phyloP scores from a whole-genome alignment of 2,329 filamentous ascomycete species.

The Paecilomyces variotii region DNA sequence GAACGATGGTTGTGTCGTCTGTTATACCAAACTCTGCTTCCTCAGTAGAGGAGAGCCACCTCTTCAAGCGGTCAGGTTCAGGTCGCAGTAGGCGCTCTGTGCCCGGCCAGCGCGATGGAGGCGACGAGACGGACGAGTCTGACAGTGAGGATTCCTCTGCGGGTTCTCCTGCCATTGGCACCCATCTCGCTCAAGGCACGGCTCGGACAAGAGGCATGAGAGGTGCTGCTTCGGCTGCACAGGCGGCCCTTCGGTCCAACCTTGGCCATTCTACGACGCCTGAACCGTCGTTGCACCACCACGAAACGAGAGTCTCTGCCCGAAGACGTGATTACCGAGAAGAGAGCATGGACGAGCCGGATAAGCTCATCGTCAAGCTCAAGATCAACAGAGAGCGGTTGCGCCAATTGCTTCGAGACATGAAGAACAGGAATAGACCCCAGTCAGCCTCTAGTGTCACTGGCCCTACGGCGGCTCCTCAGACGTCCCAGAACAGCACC shows the following conservation, averaged over 20 bases:
- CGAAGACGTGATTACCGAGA: slow-evolving; percentile 63
- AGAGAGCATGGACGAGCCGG: slow-evolving; percentile 65
- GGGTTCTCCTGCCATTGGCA: slow-evolving; percentile 74
- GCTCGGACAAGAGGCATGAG: slow-evolving; percentile 82
- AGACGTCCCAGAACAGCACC: slow-evolving; percentile 38
- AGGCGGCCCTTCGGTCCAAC: slow-evolving; percentile 71
- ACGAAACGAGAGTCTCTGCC: slow-evolving; percentile 63
- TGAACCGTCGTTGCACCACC: slow-evolving; percentile 60
- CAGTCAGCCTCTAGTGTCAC: slow-evolving; percentile 25
- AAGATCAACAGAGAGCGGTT: slow-evolving; percentile 66
- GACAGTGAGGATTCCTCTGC: slow-evolving; percentile 82
- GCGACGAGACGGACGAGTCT: slow-evolving; percentile 79
- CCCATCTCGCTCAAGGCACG: slow-evolving; percentile 60
- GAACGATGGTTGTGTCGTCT: slow-evolving; percentile 84
- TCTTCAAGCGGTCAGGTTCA: slow-evolving; percentile 71
- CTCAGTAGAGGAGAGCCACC: slow-evolving; percentile 71
- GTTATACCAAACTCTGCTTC: slow-evolving; percentile 81
- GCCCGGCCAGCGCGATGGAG: slow-evolving; percentile 49
- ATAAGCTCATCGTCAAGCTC: slow-evolving; percentile 65
- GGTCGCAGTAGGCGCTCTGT: slow-evolving; percentile 51
- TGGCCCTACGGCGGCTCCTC: slow-evolving; percentile 38
- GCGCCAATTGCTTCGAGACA: slow-evolving; percentile 54
- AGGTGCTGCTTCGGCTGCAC: slow-evolving; percentile 76
- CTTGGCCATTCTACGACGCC: slow-evolving; percentile 81
- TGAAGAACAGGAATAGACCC: slow-evolving; percentile 35